phyloP scores from a whole-genome alignment of 768 basidiomycete species.

The Tricholoma flavovirens region DNA sequence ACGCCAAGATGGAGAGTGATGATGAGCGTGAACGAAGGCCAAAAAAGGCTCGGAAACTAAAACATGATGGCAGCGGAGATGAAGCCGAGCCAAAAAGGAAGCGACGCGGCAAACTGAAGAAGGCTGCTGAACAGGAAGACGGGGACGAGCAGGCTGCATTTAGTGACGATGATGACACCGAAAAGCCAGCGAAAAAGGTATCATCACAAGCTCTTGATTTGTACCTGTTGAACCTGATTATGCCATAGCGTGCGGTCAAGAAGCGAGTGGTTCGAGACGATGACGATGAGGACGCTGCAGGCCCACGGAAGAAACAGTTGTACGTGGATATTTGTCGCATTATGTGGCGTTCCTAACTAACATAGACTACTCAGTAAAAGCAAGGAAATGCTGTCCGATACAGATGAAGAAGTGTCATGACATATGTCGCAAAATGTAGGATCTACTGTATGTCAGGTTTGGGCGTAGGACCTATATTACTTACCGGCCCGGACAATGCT shows the following conservation, averaged over 20 bases:
- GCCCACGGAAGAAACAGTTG: constrained; percentile 76
- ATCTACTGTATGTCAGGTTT: too few species aligned
- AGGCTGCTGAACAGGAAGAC: constrained; percentile 45
- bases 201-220: not conserved
- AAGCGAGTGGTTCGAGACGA: constrained; percentile 77
- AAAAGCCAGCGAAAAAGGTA: constrained; percentile 69
- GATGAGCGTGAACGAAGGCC: constrained; percentile 71
- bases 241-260: constrained; percentile 45
- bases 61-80: constrained; percentile 51
- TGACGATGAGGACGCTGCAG: constrained; percentile 61
- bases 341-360: not conserved
- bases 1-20: constrained; percentile 64
- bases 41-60: constrained; percentile 50
- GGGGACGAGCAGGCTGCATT: constrained; percentile 64
- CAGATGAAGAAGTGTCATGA: constrained; percentile 77
- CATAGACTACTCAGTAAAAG: constrained; percentile 59
- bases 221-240: constrained; percentile 14
- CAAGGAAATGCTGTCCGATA: constrained; percentile 82
- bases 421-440: not conserved
- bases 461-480: too few species aligned
- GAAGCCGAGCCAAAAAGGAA: constrained; percentile 70
- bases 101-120: constrained; percentile 63
- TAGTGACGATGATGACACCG: constrained; percentile 64
- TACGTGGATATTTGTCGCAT: constrained; percentile 29
- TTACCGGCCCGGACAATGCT: too few species aligned